Conservation (phyloP, 2,329 filamentous ascomycete species). For the Mollisiaceae sp. region DNA sequence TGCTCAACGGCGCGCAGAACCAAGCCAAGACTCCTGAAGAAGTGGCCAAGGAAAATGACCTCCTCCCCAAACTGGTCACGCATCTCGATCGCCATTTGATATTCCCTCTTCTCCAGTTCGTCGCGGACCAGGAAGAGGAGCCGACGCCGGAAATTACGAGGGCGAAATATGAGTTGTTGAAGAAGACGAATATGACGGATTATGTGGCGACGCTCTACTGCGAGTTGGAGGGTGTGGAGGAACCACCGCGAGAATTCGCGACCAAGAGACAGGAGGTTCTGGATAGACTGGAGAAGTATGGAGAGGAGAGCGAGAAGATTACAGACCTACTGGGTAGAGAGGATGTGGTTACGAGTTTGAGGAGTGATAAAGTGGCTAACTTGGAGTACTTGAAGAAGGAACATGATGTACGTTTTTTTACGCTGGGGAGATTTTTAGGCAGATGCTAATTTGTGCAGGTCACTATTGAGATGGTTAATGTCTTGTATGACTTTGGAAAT, state of each 20-base stretch:
- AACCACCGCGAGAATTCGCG: constrained; percentile 82
- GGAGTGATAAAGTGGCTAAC: constrained; percentile 98
- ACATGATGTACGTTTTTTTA: constrained; percentile 70
- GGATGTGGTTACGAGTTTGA: constrained; percentile 86
- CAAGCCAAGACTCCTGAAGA: constrained; percentile 53
- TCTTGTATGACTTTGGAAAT: constrained; percentile 92
- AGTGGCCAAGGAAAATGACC: constrained; percentile 52
- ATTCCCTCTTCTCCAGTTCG: constrained; percentile 94
- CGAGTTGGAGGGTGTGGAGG: constrained; percentile 80
- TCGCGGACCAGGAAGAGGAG: constrained; percentile 81
- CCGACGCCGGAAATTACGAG: constrained; percentile 75
- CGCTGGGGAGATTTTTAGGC: constrained; percentile 10
- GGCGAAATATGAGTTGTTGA: constrained; percentile 91
- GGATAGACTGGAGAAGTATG: constrained; percentile 78
- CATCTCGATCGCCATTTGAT: constrained; percentile 96
- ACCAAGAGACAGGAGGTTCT: constrained; percentile 91
- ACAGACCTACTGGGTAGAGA: constrained; percentile 84
- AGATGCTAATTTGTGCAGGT: constrained; percentile 56
- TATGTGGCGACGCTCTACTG: constrained; percentile 92
- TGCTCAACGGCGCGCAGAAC: constrained; percentile 11
- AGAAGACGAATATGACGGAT: constrained; percentile 98
- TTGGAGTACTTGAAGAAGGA: constrained; percentile 97
- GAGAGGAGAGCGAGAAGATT: constrained; percentile 88
- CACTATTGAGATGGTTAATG: constrained; percentile 93
- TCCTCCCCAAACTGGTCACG: constrained; percentile 87